Evolutionary conservation across 345 rosid species (phyloP), one percentile per base, ranked within the genome.

Genomic region (Cardamine resedifolia): DNA sequence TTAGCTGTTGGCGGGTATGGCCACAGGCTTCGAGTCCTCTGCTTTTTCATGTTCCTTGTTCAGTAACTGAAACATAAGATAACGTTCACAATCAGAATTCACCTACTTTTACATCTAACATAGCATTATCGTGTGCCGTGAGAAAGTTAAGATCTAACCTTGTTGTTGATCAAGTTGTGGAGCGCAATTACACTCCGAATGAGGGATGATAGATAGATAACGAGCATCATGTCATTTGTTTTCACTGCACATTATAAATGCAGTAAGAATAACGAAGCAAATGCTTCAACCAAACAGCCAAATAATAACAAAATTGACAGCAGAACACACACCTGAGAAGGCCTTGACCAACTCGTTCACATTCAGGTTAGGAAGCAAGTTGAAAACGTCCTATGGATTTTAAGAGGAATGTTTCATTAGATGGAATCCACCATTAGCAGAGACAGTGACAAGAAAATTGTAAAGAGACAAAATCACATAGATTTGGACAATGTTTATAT

Each of bases 181-280:
- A 94, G 91, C 0, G 98, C 98, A 41, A 94, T 87, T 33, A 88
- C 92, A 68, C 95, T 88, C 58, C 95, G 81, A 59, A 87, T 85
- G 65, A 90, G 90, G 44, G 97, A 90, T 20, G 95, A 87, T 51
- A 90, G 84, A 74, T 88, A 88, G 43, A 84, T 88, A 21, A 90
- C 97, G 72, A 88, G 77, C 97, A 90, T 90, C 97, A 87, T 88
- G 81, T 87, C 97, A 74, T 90, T 88, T 39, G 95, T 90, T 87
- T 90, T 90, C 81, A 88, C 95, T 88, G 89, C 82, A 74, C 30
- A 68, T 27, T 7, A 33, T 43, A 59, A 78, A 10, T 59, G 19
- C 2, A 38, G 24, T 60, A 14, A 69, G 66, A 55, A 10, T 57
- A 51, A 59, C 72, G 77, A 53, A 20, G 24, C 45, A 45, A 65